Base-by-base conservation (phyloP, 2,329 filamentous ascomycete species). In the Sporothrix mexicana region DNA sequence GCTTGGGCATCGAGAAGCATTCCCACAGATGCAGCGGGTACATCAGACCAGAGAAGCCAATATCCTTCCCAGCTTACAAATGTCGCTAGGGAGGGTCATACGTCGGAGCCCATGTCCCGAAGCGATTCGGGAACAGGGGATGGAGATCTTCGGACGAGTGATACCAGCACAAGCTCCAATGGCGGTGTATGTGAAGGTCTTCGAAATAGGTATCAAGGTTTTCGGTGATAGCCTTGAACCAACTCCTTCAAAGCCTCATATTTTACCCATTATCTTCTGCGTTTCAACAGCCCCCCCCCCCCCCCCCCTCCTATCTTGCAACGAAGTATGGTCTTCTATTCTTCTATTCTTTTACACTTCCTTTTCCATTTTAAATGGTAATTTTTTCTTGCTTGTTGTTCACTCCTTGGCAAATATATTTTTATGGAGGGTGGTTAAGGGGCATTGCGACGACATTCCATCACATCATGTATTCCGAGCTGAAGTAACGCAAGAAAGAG, bases 101-200 rank as follows among this genome's bases (percentile, higher is more conserved):
- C 62, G 15, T 69, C 74, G 3, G 77, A 79, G 74, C 76, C 75
- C 9, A 77, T 79, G 76, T 74, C 67, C 10, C 73, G 74, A 41
- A 74, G 72, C 4, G 74, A 69, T 8, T 77, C 77, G 1, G 76
- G 75, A 12, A 43, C 53, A 10, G 49, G 47, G 20, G 55, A 45
- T 12, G 47, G 45, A 4, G 23, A n/a, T 41, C 17, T 6, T 2
- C 23, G 41, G 9, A 25, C n/a, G n/a, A 49, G 53, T 45, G 43
- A 5, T 9, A 20, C 25, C 10, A 55, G 36, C 41, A 36, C 20
- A 0, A n/a, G 20, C 10, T 30, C 36, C 59, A 43, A 12, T 30
- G 30, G 17, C 15, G 5, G 7, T 43, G 17, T 17, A 17, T 20
- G 9, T 20, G 17, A 17, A 9, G 59, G 7, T 2, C 8, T 43